Conservation (phyloP, 768 basidiomycete genomes). For the Rhodotorula kratochvilovae region DNA sequence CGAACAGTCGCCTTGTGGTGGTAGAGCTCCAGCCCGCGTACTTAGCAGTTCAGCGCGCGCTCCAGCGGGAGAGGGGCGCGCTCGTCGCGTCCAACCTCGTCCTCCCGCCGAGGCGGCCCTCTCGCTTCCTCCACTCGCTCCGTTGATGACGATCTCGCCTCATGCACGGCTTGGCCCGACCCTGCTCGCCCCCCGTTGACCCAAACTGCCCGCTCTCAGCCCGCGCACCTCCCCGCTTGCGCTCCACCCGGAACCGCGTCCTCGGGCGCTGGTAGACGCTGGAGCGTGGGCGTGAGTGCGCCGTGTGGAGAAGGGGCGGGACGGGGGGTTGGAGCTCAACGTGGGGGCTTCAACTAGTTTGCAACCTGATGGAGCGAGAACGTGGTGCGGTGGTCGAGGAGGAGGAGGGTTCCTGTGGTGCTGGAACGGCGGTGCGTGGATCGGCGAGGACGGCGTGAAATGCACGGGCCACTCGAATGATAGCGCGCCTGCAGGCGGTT, state of each 20-base stretch:
- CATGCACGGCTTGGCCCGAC: neutral
- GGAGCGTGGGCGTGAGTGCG: neutral
- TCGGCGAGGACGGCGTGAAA: too few species aligned
- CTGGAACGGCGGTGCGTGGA: too few species aligned
- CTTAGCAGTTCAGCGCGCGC: too few species aligned
- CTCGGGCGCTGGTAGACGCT: neutral
- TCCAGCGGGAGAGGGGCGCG: too few species aligned
- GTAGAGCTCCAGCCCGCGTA: too few species aligned
- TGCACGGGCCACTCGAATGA: too few species aligned
- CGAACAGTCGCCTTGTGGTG: too few species aligned
- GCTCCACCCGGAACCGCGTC: neutral
- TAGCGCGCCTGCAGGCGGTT: too few species aligned
- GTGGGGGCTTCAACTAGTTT: neutral
- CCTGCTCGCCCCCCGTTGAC: neutral
- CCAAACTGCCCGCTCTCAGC: neutral
- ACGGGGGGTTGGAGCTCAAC: neutral
- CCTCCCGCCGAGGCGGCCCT: too few species aligned
- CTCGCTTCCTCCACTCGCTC: neutral
- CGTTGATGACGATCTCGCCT: neutral
- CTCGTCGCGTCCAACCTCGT: too few species aligned
- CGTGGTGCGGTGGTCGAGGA: too few species aligned
- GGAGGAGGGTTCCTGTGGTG: too few species aligned
- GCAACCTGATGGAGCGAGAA: conserved; percentile 9
- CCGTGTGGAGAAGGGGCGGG: neutral
- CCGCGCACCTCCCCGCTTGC: neutral